A percentile compares a stretch with the other conserved stretches of the same genome.
Evolutionary conservation across 345 rosid genomes (phyloP).

Genomic region (Brassica incana): DNA sequence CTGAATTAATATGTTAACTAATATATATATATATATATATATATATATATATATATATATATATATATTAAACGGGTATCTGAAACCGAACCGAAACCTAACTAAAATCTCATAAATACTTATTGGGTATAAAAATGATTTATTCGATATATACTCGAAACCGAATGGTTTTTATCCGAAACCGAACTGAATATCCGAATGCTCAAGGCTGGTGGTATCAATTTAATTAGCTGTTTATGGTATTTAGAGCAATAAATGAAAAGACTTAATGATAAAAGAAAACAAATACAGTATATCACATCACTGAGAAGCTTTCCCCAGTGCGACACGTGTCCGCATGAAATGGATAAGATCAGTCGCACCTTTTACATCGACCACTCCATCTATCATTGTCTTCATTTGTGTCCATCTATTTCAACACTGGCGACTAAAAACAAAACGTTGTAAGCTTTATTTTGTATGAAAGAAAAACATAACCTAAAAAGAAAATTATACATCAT

Average conservation of each 20-base stretch:
- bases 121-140: too few relatives aligned
- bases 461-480: neutral
- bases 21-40: too few relatives aligned
- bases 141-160: too few relatives aligned
- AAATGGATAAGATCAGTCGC: constrained; percentile 33
- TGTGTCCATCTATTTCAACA: constrained; percentile 1
- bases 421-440: neutral
- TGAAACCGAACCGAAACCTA: too few relatives aligned
- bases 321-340: constrained; percentile 31
- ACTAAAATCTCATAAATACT: too few relatives aligned
- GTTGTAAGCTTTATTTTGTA: neutral
- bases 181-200: too few relatives aligned
- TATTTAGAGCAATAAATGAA: constrained; percentile 11
- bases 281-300: constrained; percentile 4
- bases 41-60: too few relatives aligned
- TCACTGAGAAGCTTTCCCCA: constrained; percentile 30
- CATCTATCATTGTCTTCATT: constrained; percentile 25
- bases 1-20: too few relatives aligned
- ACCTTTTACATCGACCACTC: constrained; percentile 17
- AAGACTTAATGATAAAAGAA: constrained; percentile 24
- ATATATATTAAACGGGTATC: too few relatives aligned
- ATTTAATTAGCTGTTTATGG: neutral
- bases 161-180: too few relatives aligned
- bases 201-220: too few relatives aligned
- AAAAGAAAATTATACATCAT: neutral